Evolutionary conservation across 345 rosid genomes (phyloP).

Genomic region (Ailanthus altissimus): DNA sequence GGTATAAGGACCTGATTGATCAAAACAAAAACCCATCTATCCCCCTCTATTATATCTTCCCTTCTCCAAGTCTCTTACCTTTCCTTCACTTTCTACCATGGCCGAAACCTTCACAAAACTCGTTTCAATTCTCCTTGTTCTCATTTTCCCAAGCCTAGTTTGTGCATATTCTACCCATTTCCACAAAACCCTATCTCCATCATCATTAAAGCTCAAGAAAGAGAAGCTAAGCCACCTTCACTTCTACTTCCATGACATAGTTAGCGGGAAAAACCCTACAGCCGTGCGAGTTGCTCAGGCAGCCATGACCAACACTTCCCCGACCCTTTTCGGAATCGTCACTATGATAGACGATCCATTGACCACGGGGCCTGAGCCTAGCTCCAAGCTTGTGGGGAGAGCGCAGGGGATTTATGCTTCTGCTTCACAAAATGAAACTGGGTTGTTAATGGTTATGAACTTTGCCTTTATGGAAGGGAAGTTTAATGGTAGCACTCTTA

Average conservation of each 20-base stretch:
- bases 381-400: slow-evolving; percentile 28
- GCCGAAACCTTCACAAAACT: background rate
- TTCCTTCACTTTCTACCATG: background rate
- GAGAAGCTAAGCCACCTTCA: slow-evolving; percentile 46
- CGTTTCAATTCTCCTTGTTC: background rate
- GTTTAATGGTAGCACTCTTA: slow-evolving; percentile 36
- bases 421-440: slow-evolving; percentile 15
- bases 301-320: slow-evolving; percentile 5
- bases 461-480: slow-evolving; percentile 36
- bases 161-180: background rate
- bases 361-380: slow-evolving; percentile 21
- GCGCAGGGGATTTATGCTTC: slow-evolving; percentile 35
- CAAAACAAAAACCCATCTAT: background rate
- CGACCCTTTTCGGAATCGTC: slow-evolving; percentile 22
- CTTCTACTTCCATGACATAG: slow-evolving; percentile 42
- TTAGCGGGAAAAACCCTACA: slow-evolving; percentile 28
- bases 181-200: slow-evolving; percentile 7
- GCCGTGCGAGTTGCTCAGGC: slow-evolving; percentile 34
- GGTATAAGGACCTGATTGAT: background rate
- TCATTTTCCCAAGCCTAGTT: background rate
- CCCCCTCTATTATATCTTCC: too few species aligned
- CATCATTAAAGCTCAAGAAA: slow-evolving; percentile 5
- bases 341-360: slow-evolving; percentile 29
- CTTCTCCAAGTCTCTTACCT: too few species aligned
- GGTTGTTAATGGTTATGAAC: slow-evolving; percentile 33